Evolutionary conservation across 257 asterid species (phyloP), one percentile per base, ranked within the genome.

Genomic region (Craterostigma plantagineum): DNA sequence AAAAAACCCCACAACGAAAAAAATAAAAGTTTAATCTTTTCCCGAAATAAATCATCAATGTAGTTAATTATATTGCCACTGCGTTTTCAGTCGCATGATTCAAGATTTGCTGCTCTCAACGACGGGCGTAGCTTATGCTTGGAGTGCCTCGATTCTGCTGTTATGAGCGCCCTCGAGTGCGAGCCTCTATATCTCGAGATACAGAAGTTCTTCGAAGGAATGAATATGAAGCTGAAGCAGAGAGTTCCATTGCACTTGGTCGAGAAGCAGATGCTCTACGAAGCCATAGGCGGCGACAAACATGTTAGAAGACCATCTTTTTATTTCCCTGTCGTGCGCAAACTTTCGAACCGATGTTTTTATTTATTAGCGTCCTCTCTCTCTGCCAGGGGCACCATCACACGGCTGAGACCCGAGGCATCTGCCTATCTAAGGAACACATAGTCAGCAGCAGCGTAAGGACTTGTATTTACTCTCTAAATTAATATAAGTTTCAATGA

Each of bases 391-490:
- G 94, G 53, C 92, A 83, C 69, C 77, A 79, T 53, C 83, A 79
- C 70, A 72, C 82, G 83, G 86, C 98, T 37, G 98, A 90, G 64
- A 83, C 93, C 35, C 63, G 95, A 52, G 98, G 98, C 6, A 72
- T 83, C 44, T 90, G 98, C 69, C 90, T 90, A 46, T 74, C 98
- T 0, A 92, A 90, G 74, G 98, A 90, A 65, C 98, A 79, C 59
- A 82, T 92, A 14, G 63, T 90, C 59, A 74, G 92, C 75, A n/a
- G n/a, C n/a, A 74, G 79, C 3, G 95, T 90, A 70, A 73, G 92
- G 34, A 41, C 42, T 42, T 9, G 33, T 35, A 12, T 13, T n/a
- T 45, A 43, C 27, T 43, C 48, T 11, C 54, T 14, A 9, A 11
- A 11, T 7, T 40, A 11, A 8, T 16, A 9, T 2, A 3, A 3